Evolutionary conservation across 345 rosid genomes (phyloP).

Genomic region (Balakata baccata): DNA sequence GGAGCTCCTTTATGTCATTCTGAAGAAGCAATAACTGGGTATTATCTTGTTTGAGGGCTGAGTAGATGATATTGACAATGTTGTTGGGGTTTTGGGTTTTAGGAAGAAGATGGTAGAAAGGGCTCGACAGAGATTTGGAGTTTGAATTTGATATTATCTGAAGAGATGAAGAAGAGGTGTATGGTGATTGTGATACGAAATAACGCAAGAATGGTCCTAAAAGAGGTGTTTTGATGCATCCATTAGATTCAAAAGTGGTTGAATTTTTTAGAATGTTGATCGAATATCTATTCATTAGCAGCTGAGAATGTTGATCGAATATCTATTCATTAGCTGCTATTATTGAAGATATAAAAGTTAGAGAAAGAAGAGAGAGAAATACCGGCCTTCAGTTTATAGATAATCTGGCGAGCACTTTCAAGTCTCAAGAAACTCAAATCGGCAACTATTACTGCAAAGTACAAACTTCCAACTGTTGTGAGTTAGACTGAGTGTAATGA

Average conservation of each 20-base stretch:
- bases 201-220: not conserved
- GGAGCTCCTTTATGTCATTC: slow-evolving; percentile 11
- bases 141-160: slow-evolving; percentile 9
- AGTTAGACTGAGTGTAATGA: too few species aligned
- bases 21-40: slow-evolving; percentile 9
- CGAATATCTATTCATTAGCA: slow-evolving; percentile 6
- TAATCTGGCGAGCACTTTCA: too few species aligned
- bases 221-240: not conserved
- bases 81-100: slow-evolving; percentile 26
- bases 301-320: slow-evolving; percentile 2
- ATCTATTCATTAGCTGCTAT: slow-evolving; percentile 2
- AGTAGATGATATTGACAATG: slow-evolving; percentile 18
- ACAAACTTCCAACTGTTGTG: too few species aligned
- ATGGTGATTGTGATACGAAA: not conserved
- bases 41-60: slow-evolving; percentile 19
- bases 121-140: slow-evolving; percentile 16
- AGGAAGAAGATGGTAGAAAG: slow-evolving; percentile 26
- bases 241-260: not conserved
- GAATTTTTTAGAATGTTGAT: slow-evolving; percentile 5
- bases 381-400: not conserved
- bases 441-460: too few species aligned
- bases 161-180: slow-evolving; percentile 13
- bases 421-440: too few species aligned
- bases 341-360: not conserved
- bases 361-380: not conserved